phyloP scores from a whole-genome alignment of 768 basidiomycete genomes.

The Lepiota subincarnata region DNA sequence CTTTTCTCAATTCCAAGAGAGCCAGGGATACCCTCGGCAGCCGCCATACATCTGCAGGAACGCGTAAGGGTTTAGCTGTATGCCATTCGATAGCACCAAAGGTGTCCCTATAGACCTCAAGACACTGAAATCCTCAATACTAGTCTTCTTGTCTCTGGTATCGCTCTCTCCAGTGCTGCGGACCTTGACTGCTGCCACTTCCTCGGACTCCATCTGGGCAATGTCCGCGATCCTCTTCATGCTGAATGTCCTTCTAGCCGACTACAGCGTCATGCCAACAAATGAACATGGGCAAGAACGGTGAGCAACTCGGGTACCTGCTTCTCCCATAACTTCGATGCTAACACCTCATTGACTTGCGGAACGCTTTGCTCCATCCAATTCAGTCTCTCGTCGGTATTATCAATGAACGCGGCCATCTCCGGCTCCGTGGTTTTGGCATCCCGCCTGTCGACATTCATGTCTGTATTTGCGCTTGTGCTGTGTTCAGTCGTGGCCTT shows the following conservation, averaged over 20 bases:
- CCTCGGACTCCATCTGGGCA: conserved; percentile 97
- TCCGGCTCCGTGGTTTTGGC: conserved; percentile 92
- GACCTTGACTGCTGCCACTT: conserved; percentile 91
- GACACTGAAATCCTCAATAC: conserved; percentile 72
- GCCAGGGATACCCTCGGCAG: neutral
- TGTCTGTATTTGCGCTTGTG: conserved; percentile 86
- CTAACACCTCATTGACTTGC: neutral
- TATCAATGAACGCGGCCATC: conserved; percentile 89
- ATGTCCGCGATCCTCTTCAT: conserved; percentile 81
- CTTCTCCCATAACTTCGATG: conserved; percentile 9
- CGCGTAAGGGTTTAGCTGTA: neutral
- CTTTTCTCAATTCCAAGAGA: conserved; percentile 3
- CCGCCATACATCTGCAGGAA: neutral
- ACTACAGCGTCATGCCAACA: conserved; percentile 55
- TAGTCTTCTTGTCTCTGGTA: conserved; percentile 86
- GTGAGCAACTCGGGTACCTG: conserved; percentile 30
- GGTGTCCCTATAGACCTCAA: conserved; percentile 52
- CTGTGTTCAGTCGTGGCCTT: conserved; percentile 81
- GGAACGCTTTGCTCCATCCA: conserved; percentile 15
- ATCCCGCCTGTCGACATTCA: conserved; percentile 78
- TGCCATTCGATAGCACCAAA: conserved; percentile 3
- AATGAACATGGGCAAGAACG: conserved; percentile 49
- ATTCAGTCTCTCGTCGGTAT: conserved; percentile 69
- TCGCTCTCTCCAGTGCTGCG: conserved; percentile 87
- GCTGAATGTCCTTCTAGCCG: conserved; percentile 77